Evolutionary conservation across 345 rosid genomes (phyloP), one percentile per base, ranked within the genome.

Genomic region (Citrus australasica): DNA sequence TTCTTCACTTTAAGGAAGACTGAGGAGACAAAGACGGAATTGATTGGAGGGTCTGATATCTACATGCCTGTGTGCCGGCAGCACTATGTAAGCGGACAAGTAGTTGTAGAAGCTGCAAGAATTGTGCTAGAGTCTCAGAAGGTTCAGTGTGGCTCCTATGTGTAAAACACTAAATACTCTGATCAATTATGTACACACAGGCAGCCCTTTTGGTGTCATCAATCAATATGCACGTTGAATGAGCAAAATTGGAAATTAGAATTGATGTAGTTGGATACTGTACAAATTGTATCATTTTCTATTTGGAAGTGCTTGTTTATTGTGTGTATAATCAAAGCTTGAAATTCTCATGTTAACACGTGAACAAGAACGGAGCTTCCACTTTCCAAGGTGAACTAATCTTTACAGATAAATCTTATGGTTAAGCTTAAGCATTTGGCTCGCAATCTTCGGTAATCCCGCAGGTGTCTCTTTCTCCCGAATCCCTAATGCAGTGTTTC

Each of bases 1-100:
- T 81, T 74, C 79, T 95, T 95, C 75, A 95, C 99, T 37, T 71
- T 91, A 37, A 85, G 99, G 84, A 93, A 92, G 91, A 92, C 94
- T 2, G 85, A 85, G 62, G 94, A 95, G 79, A 88, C 66, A 8
- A 79, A 71, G 79, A 93, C 88, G 7, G 97, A 95, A 69, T 67
- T 93, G 51, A 91, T 95, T 0, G 98, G 94, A 0, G 99, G 98
- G 2, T 86, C 96, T 2, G 92, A 95, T 69, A 82, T 91, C 4
- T 93, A 93, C 84, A 95, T 93, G 98, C 95, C 98, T 0, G 97
- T 95, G 11, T 93, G 98, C 76, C 76, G 98, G 40, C 84, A 71
- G 76, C 98, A 93, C 67, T 93, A 93, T 76, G 90, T 89, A 4
- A 85, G 83, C 2, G 98, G 98, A 70, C 94, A 92, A 79, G 90